Percentiles rank a stretch among this genome's conserved stretches.
phyloP scores from a whole-genome alignment of 2,329 filamentous ascomycete species.

The Cladophialophora psammophila region DNA sequence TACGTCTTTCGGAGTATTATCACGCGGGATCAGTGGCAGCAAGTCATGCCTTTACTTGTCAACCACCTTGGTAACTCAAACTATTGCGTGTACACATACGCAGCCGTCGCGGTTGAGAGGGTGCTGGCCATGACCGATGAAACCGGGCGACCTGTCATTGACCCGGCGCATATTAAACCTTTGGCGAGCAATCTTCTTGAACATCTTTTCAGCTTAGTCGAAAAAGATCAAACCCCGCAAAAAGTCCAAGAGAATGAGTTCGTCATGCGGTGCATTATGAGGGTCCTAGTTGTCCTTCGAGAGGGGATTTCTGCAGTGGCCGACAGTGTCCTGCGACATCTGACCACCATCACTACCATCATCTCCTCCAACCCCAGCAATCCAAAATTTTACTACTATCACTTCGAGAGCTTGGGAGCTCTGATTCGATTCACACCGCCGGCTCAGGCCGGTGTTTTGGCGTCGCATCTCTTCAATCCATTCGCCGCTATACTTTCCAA shows the following conservation, averaged over 20 bases:
- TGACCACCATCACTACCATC: conserved; percentile 87
- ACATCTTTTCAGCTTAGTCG: conserved; percentile 90
- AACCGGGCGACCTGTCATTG: conserved; percentile 79
- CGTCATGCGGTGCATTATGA: conserved; percentile 97
- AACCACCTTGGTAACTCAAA: conserved; percentile 88
- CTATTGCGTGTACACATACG: conserved; percentile 97
- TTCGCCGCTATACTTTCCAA: conserved; percentile 81
- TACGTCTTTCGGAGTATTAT: conserved; percentile 97
- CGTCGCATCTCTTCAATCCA: conserved; percentile 80
- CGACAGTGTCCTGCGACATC: conserved; percentile 80
- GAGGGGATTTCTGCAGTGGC: conserved; percentile 77
- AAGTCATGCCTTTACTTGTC: conserved; percentile 86
- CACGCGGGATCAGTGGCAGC: conserved; percentile 88
- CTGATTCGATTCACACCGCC: conserved; percentile 76
- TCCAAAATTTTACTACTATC: conserved; percentile 97
- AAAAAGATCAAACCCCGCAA: conserved; percentile 80
- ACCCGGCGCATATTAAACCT: conserved; percentile 77
- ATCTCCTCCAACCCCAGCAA: conserved; percentile 97
- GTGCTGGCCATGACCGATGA: conserved; percentile 80
- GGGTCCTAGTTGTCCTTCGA: conserved; percentile 91
- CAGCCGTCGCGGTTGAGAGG: conserved; percentile 94
- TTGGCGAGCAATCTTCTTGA: conserved; percentile 85
- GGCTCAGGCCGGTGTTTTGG: conserved; percentile 71
- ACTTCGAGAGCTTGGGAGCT: conserved; percentile 93
- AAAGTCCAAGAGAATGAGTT: conserved; percentile 99